Conservation (phyloP, 257 asterid genomes). For the Thymus quinquecostatus region DNA sequence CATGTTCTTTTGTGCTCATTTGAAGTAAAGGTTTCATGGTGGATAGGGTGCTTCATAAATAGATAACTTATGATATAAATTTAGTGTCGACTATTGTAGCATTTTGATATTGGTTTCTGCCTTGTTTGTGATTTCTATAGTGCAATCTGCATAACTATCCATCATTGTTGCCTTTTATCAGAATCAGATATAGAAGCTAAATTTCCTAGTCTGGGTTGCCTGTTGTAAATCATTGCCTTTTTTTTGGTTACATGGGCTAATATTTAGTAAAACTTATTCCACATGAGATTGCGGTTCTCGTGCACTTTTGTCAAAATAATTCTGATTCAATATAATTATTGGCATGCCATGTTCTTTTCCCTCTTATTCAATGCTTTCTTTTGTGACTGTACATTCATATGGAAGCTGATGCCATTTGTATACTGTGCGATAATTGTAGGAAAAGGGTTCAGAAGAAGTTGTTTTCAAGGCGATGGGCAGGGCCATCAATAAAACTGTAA, state of each 20-base stretch:
- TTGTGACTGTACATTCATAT: background rate
- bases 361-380: slow-evolving; percentile 4
- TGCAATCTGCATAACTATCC: background rate
- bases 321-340: background rate
- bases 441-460: slow-evolving; percentile 62
- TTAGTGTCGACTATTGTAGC: background rate
- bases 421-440: slow-evolving; percentile 42
- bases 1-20: background rate
- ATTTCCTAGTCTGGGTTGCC: background rate
- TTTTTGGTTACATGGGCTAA: background rate
- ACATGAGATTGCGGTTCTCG: background rate
- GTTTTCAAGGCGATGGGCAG: slow-evolving; percentile 84
- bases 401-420: background rate
- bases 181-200: background rate
- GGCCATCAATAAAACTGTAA: slow-evolving; percentile 74
- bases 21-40: background rate
- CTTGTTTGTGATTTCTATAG: background rate
- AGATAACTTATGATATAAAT: background rate
- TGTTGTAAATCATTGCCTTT: too few relatives aligned
- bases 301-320: background rate
- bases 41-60: background rate
- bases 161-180: background rate
- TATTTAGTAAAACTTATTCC: slow-evolving; percentile 2
- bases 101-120: slow-evolving; percentile 9
- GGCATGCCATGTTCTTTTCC: background rate